A percentile compares a stretch with the other conserved stretches of the same genome.
Conservation (phyloP, 345 rosid genomes). For the Dipteronia dyeriana region DNA sequence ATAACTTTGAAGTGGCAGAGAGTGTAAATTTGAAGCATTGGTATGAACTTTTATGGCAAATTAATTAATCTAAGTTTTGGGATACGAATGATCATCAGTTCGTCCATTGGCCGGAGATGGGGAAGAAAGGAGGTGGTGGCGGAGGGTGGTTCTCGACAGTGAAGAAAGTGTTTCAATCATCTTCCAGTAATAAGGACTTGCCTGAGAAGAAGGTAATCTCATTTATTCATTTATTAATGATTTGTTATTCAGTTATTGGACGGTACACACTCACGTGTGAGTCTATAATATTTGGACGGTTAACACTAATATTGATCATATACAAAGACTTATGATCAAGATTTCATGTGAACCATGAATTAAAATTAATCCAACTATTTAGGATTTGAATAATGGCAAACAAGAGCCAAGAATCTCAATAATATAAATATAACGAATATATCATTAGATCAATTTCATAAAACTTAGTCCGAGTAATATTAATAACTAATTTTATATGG, state of each 20-base stretch:
- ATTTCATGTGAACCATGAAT: too few species aligned
- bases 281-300: too few species aligned
- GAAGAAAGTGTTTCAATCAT: constrained; percentile 87
- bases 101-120: constrained; percentile 52
- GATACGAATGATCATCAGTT: background rate
- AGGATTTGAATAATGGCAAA: too few species aligned
- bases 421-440: too few species aligned
- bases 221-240: background rate
- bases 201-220: constrained; percentile 59
- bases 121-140: constrained; percentile 63
- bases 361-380: too few species aligned
- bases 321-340: too few species aligned
- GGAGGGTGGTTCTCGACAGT: constrained; percentile 87
- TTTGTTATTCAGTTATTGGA: background rate
- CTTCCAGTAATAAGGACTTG: constrained; percentile 53
- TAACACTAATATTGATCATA: too few species aligned
- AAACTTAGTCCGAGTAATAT: background rate
- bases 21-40: background rate
- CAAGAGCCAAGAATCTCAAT: too few species aligned
- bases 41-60: constrained; percentile 8
- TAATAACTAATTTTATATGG: constrained; percentile 8
- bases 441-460: too few species aligned
- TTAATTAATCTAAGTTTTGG: too few species aligned
- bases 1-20: background rate
- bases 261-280: too few species aligned